Evolutionary conservation across 73 alveolate genomes (phyloP), one percentile per base, ranked within the genome.

Genomic region (Paramecium sexaurelia): DNA sequence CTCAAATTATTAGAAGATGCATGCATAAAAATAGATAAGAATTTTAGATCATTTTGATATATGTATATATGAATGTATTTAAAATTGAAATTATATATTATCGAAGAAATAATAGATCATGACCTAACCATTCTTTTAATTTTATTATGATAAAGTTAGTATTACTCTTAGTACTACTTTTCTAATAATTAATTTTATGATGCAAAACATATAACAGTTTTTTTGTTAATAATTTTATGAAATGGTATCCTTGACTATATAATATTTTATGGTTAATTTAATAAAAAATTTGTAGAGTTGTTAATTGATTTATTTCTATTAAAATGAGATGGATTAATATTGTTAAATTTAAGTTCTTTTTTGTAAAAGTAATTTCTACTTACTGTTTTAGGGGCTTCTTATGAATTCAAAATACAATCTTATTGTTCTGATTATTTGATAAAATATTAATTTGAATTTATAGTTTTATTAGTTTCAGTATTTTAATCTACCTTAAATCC

Each of bases 1-100:
- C 51, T 78, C 19, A 78, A 78, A 78, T 33, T 78, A 41, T 43
- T 78, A 24, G 90, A 78, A 15, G 90, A 78, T 45, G 90, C 90
- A 22, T 78, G 90, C 90, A 78, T 78, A 24, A 78, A 78, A 43
- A 78, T 78, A 22, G 90, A 78, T 45, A 78, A 78, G 29, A 78
- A 78, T 43, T 78, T 78, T 27, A 78, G 90, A 41, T 40, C 57
- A 35, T 71, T 27, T 71, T 71, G 86, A 71, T 61, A 1, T 51
- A 51, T 51, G 5, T 15, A 47, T 13, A 47, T 41, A 41, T n/a
- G n/a, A n/a, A n/a, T n/a, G n/a, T n/a, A n/a, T n/a, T n/a, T n/a
- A n/a, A n/a, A n/a, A n/a, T n/a, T n/a, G n/a, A n/a, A n/a, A n/a
- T n/a, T n/a, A n/a, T n/a, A n/a, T n/a, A n/a, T n/a, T n/a, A n/a